Base-by-base conservation (phyloP, 768 basidiomycete genomes). In the Gymnopilus junonius region DNA sequence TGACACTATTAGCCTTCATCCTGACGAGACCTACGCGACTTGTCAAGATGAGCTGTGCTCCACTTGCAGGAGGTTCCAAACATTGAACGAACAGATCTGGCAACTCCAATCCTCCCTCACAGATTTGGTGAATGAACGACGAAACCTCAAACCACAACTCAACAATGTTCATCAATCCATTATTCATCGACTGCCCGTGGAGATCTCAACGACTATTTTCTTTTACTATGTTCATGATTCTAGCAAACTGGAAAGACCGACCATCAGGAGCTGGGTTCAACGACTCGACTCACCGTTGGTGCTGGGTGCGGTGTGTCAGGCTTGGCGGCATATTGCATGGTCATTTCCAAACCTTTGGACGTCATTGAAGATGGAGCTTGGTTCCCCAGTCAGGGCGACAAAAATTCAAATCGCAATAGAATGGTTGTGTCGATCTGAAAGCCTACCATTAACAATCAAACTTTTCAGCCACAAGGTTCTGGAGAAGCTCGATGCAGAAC, bases 321-420 rank as follows among this genome's bases (percentile, higher is more conserved):
- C 21, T 14, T 58, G 56, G 56, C 39, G 56, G 6, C 39, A 43
- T 8, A n/a, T 58, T 3, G 56, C 56, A 25, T 58, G 37, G 37
- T 43, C 56, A 27, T 43, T 40, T 8, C 56, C 56, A 17, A 23
- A 58, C n/a, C 56, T 58, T 42, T 58, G 56, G 56, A 43, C 56
- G 8, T 11, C 25, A 7, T 8, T 48, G 11, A 23, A 48, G 25
- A 12, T 48, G n/a, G 20, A 48, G 14, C 8, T 48, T 48, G 46
- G 25, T 48, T 11, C 45, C 35, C 35, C 14, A 14, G 7, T 37
- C 35, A 37, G 35, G 8, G 7, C 35, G 14, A 8, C 35, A 37
- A 37, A 14, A 14, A 37, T 7, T 37, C 7, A 7, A 7, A 8
- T 37, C 35, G n/a, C n/a, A n/a, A n/a, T n/a, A n/a, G n/a, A n/a